A percentile compares a stretch with the other conserved stretches of the same genome.
Conservation (phyloP, 2,329 filamentous ascomycete species). For the Neonectria punicea region DNA sequence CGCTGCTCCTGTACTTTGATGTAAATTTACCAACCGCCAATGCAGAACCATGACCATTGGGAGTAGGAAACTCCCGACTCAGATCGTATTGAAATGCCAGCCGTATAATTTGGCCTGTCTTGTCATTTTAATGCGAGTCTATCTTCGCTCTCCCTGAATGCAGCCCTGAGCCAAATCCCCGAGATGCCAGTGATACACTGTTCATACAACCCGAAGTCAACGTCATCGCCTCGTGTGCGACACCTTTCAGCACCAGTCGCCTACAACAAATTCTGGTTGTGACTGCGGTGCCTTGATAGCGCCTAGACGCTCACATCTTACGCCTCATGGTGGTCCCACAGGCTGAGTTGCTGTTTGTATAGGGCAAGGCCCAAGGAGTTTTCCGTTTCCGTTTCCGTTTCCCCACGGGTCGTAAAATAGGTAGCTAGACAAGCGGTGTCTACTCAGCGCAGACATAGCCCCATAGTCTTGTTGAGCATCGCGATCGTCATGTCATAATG, state of each 20-base stretch:
- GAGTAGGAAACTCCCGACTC: slow-evolving; percentile 19
- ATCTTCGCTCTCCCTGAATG: not conserved
- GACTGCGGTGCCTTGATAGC: not conserved
- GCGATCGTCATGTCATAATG: slow-evolving; percentile 76
- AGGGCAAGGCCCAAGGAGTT: not conserved
- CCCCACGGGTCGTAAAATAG: not conserved
- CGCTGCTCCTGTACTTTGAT: slow-evolving; percentile 21
- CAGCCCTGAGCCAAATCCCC: not conserved
- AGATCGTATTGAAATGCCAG: slow-evolving; percentile 31
- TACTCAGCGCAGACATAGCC: slow-evolving; percentile 64
- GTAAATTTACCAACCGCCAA: slow-evolving; percentile 34
- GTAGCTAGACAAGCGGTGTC: not conserved
- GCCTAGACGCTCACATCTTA: not conserved
- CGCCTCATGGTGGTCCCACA: not conserved
- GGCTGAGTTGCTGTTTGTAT: not conserved
- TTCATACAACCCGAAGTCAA: slow-evolving; percentile 14
- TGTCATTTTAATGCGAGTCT: not conserved
- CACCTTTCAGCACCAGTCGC: not conserved
- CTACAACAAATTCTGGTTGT: not conserved
- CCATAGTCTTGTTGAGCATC: slow-evolving; percentile 81
- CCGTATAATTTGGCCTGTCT: not conserved
- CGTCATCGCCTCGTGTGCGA: not conserved
- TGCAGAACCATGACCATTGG: slow-evolving; percentile 5
- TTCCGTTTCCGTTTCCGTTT: not conserved
- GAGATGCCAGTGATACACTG: slow-evolving; percentile 21